Evolutionary conservation across 2,329 filamentous ascomycete species (phyloP).

Genomic region (Catunica adiposa): DNA sequence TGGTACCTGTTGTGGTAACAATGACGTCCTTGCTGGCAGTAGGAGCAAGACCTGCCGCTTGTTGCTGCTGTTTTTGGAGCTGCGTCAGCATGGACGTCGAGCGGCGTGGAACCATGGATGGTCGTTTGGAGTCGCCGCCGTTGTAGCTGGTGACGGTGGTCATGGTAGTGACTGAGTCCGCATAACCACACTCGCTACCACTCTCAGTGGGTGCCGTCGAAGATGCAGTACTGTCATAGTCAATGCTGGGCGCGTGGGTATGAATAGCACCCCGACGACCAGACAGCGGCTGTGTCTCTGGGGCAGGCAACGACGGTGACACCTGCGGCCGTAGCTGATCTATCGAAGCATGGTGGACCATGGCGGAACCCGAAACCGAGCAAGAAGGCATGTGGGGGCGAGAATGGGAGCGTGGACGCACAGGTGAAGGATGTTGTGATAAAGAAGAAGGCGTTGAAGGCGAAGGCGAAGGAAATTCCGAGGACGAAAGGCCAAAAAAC

Average conservation of each 20-base stretch:
- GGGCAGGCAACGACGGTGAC: conserved; percentile 3
- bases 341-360: background rate
- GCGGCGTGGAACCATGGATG: conserved; percentile 9
- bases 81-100: conserved; percentile 12
- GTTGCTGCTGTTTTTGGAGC: conserved; percentile 5
- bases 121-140: conserved; percentile 2
- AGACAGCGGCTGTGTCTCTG: conserved; percentile 5
- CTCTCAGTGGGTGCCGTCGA: conserved; percentile 5
- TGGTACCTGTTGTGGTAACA: conserved; percentile 5
- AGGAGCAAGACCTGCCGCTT: background rate
- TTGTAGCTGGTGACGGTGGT: conserved; percentile 6
- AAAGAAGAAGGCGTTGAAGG: background rate
- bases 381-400: conserved; percentile 6
- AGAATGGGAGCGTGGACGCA: background rate
- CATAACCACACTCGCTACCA: conserved; percentile 8
- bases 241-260: conserved; percentile 3
- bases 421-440: background rate
- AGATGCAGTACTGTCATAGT: conserved; percentile 5
- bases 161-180: conserved; percentile 7
- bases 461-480: background rate
- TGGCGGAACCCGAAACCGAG: background rate
- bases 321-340: background rate
- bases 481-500: background rate
- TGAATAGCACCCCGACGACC: conserved; percentile 9
- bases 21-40: conserved; percentile 5